phyloP scores from a whole-genome alignment of 148 eudicot genomes.

The Vaccinium corymbosum region DNA sequence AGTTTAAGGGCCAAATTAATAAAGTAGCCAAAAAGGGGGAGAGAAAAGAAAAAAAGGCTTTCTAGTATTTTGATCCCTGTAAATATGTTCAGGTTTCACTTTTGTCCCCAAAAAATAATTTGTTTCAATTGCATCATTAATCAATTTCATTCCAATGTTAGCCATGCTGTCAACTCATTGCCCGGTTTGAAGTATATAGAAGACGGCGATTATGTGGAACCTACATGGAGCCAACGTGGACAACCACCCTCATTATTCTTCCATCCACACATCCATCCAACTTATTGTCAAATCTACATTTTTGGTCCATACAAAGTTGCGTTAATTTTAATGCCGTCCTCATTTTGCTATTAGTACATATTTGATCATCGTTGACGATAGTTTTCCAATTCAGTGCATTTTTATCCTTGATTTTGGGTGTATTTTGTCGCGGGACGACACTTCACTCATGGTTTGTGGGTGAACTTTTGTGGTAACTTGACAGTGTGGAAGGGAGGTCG shows the following conservation, averaged over 20 bases:
- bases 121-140: neutral
- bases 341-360: neutral
- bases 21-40: neutral
- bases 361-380: neutral
- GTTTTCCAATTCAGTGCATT: neutral
- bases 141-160: neutral
- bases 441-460: neutral
- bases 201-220: neutral
- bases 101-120: neutral
- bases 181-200: neutral
- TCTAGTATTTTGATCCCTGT: neutral
- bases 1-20: neutral
- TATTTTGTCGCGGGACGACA: neutral
- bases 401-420: neutral
- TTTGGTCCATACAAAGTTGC: neutral
- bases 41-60: neutral
- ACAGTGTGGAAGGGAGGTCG: neutral
- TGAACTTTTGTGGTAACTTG: neutral
- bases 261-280: neutral
- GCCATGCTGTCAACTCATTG: neutral
- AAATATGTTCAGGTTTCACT: neutral
- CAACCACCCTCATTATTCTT: neutral
- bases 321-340: neutral
- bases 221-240: neutral
- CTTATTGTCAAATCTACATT: neutral